A percentile compares a stretch with the other conserved stretches of the same genome.
These are phyloP conservation scores for Coleophoma cylindrospora DNA, from an alignment of 2,329 filamentous ascomycete genomes.

Conservation along the genomic window DNA sequence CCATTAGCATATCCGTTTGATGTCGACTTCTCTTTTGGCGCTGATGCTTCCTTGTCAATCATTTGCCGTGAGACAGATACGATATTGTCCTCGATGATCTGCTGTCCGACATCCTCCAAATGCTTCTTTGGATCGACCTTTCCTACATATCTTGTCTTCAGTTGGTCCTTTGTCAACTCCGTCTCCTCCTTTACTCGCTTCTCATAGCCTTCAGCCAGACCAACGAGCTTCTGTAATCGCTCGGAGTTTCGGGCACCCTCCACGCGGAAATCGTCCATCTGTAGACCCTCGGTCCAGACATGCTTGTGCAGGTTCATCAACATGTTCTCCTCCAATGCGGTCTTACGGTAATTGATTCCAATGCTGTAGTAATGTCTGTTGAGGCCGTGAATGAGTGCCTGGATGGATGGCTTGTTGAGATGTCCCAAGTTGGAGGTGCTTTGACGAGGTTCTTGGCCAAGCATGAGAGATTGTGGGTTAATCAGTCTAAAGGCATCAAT, in stretches of 20 bases:
- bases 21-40: conserved; percentile 64
- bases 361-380: conserved; percentile 99
- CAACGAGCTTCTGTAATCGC: conserved; percentile 80
- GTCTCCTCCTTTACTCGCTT: conserved; percentile 99
- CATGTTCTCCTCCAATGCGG: conserved; percentile 98
- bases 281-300: conserved; percentile 94
- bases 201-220: conserved; percentile 91
- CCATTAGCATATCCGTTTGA: conserved; percentile 36
- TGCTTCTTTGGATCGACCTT: conserved; percentile 99
- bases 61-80: conserved; percentile 97
- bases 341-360: conserved; percentile 97
- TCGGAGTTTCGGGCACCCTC: conserved; percentile 86
- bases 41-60: conserved; percentile 98
- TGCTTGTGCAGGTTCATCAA: conserved; percentile 99
- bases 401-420: conserved; percentile 98
- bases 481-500: conserved; percentile 99
- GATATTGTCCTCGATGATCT: conserved; percentile 98
- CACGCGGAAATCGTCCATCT: conserved; percentile 91
- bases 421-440: conserved; percentile 97
- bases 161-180: conserved; percentile 91
- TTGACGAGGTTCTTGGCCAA: conserved; percentile 95
- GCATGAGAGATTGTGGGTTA: conserved; percentile 95
- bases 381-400: conserved; percentile 94
- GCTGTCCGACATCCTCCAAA: conserved; percentile 91
- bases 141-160: conserved; percentile 98